These are phyloP conservation scores for Nemania sp. DNA, from an alignment of 2,329 filamentous ascomycete genomes.

Conservation along the genomic window DNA sequence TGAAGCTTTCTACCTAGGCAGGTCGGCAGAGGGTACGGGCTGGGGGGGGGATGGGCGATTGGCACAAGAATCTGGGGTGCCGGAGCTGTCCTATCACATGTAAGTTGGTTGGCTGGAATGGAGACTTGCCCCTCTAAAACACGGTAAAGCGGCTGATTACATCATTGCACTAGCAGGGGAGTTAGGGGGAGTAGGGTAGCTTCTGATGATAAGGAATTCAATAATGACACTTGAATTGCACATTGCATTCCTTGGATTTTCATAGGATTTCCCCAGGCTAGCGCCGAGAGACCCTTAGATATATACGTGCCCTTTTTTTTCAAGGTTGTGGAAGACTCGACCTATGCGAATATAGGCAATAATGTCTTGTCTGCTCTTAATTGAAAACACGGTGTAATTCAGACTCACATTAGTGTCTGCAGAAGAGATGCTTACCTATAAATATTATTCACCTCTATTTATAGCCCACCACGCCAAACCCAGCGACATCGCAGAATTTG, in stretches of 20 bases:
- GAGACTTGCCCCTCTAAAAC: conserved; percentile 3
- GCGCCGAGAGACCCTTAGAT: neutral
- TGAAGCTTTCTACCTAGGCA: neutral
- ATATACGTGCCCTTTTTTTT: neutral
- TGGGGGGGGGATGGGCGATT: neutral
- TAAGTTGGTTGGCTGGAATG: conserved; percentile 34
- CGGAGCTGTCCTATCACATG: conserved; percentile 34
- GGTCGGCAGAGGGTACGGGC: neutral
- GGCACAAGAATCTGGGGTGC: conserved; percentile 25
- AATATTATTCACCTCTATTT: neutral
- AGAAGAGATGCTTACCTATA: neutral
- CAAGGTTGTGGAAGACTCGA: neutral
- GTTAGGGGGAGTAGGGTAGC: neutral
- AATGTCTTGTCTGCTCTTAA: neutral
- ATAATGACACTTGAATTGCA: conserved; percentile 3
- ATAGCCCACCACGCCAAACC: neutral
- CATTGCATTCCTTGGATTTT: conserved; percentile 2
- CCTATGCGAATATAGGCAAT: neutral
- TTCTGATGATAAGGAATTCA: conserved; percentile 8
- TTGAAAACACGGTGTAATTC: neutral
- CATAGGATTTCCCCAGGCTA: neutral
- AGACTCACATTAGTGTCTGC: neutral
- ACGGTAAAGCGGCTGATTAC: conserved; percentile 1
- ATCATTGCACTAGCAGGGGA: conserved; percentile 5
- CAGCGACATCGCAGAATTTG: neutral